Evolutionary conservation across 2,329 filamentous ascomycete species (phyloP).

Genomic region (Nothophoma quercina): DNA sequence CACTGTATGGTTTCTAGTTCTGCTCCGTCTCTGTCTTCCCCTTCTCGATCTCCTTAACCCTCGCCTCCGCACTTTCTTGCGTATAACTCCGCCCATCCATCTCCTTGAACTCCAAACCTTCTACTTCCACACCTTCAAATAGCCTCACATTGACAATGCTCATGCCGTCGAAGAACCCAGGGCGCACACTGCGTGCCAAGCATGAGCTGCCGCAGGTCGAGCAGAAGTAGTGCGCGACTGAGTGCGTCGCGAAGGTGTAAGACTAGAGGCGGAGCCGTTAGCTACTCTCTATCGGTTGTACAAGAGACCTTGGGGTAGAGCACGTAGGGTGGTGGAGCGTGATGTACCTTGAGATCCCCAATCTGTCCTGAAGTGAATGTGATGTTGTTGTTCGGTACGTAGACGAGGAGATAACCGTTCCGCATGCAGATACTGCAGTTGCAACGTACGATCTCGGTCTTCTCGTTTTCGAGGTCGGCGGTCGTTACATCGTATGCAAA

Average conservation of each 20-base stretch:
- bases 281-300: no score
- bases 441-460: conserved; percentile 55
- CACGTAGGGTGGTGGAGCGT: not conserved
- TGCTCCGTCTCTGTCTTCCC: not conserved
- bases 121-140: conserved; percentile 38
- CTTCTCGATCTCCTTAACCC: conserved; percentile 10
- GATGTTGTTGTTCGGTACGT: conserved; percentile 26
- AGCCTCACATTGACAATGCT: conserved; percentile 41
- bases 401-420: conserved; percentile 61
- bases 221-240: conserved; percentile 38
- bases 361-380: conserved; percentile 28
- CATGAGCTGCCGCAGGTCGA: conserved; percentile 39
- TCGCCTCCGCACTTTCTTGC: conserved; percentile 8
- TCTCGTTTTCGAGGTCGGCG: conserved; percentile 57
- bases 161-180: conserved; percentile 24
- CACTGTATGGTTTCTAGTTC: no score
- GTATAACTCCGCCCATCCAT: conserved; percentile 36
- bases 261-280: no score
- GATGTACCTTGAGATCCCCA: conserved; percentile 28
- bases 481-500: conserved; percentile 60
- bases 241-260: conserved; percentile 36
- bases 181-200: conserved; percentile 26
- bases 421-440: conserved; percentile 63
- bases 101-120: conserved; percentile 31
- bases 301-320: no score